Evolutionary conservation across 1,139 yeast genomes (phyloP), one percentile per base, ranked within the genome.

Genomic region (Citeromyces hawaiiensis): DNA sequence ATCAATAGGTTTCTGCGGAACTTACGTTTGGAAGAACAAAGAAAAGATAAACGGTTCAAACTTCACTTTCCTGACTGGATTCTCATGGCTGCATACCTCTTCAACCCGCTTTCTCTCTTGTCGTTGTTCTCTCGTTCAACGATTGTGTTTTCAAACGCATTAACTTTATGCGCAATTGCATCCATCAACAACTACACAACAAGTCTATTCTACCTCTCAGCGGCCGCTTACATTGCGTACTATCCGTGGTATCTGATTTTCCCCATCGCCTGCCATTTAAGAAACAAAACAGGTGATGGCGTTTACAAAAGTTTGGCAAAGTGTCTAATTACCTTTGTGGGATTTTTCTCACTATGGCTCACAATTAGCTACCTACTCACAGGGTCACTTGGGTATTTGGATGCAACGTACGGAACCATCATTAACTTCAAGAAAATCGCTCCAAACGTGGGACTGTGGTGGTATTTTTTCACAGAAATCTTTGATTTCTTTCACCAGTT

Each of bases 381-480:
- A 23, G 57, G 61, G 11, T 65, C 71, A 9, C 67, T 71, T 66
- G 60, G 68, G 41, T 88, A 82, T 51, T 38, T 86, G 3, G 53
- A 57, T 14, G 70, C 76, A 36, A 76, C 83, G 44, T 83, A 80
- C 52, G 76, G 80, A 13, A 68, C 79, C 0, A 61, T 75, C 8
- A 52, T 86, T 6, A 60, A 66, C 29, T 79, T 83, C 50, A 68
- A 68, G 38, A 86, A 85, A 46, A 73, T 86, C 46, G 68, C 76
- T 4, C 95, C 96, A 17, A 87, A 87, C 57, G 61, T 91, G 46
- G 98, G 98, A 0, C 65, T 91, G 33, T 91, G 99, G 99, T 91
- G 99, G 99, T 91, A 91, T 62, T 76, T 88, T 50, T 91, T 91
- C 64, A 82, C 93, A 23, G 98, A 91, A 56, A 83, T 91, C 78